Evolutionary conservation across 331 rosid genomes (phyloP).

Genomic region (Cydonia oblonga): DNA sequence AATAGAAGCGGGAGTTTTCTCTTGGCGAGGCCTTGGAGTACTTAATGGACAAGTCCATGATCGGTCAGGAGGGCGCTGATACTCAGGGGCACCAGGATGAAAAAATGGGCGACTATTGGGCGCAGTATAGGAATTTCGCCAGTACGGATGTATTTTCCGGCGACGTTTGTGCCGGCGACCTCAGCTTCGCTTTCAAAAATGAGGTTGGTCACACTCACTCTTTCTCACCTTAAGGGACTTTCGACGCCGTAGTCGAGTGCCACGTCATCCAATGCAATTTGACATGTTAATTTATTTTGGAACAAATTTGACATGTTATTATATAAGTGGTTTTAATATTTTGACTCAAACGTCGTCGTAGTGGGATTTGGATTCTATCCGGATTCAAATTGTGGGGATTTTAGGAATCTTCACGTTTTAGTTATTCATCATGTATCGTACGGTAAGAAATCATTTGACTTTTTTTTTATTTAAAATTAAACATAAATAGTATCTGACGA

Average conservation of each 20-base stretch:
- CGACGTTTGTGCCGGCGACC: conserved; percentile 16
- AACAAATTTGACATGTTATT: neutral
- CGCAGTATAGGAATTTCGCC: conserved; percentile 1
- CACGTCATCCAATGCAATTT: neutral
- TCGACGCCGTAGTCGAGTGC: neutral
- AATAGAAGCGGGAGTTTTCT: conserved; percentile 11
- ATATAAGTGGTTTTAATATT: neutral
- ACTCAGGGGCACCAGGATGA: neutral
- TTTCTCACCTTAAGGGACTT: neutral
- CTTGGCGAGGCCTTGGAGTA: conserved; percentile 28
- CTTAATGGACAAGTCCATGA: neutral
- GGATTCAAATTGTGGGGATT: too few species aligned
- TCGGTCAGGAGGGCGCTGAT: neutral
- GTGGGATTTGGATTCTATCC: too few species aligned
- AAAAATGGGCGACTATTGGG: conserved; percentile 13
- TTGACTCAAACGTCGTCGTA: neutral
- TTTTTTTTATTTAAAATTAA: too few species aligned
- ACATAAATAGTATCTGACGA: too few species aligned
- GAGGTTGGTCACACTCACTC: conserved; percentile 33
- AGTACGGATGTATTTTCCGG: conserved; percentile 15
- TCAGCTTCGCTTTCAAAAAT: conserved; percentile 17
- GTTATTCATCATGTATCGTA: too few species aligned
- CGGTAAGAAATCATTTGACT: too few species aligned
- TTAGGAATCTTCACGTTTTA: too few species aligned
- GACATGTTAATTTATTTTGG: too few species aligned